Evolutionary conservation across 352 stramenopile species (phyloP), one percentile per base, ranked within the genome.

Genomic region (Pythium guiyangense): DNA sequence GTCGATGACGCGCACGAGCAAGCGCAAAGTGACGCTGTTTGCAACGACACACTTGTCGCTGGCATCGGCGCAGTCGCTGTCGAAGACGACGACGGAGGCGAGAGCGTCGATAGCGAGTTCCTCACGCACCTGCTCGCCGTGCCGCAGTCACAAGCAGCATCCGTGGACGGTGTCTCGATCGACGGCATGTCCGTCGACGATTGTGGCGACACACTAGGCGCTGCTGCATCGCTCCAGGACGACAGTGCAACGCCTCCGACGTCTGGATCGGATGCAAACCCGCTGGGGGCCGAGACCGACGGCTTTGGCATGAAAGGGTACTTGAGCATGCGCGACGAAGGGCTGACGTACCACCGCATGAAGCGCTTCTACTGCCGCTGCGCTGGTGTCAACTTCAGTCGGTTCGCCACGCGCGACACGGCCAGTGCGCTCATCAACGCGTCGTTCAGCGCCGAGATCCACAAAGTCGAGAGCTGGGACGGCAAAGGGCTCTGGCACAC

Each of bases 281-380:
- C 57, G 49, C n/a, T 63, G 18, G 69, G 72, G 17, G 74, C 84
- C 2, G 78, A 91, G 42, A 57, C 73, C 1, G 78, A 91, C 53
- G 80, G 78, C 9, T 64, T 90, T n/a, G 79, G 84, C 11, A 60
- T 91, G 44, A 89, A 90, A 49, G 84, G 84, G 0, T 89, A 78
- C 62, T 58, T 93, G 6, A 84, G 71, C 56, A 91, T 93, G 84
- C 84, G 84, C 34, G 80, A 93, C 55, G 79, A 93, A 55, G 81
- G 84, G 52, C 75, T 90, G 45, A 90, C 80, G 37, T 90, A 91
- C 62, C 84, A 91, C 62, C 84, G 84, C 62, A 93, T 93, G 84
- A 91, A 89, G 62, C 80, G 80, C 27, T 93, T 84, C 65, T 93
- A 86, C 66, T 90, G 79, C 58, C 80, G 79, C 46, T 85, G 78